Evolutionary conservation across 2,329 filamentous ascomycete genomes (phyloP), one percentile per base, ranked within the genome.

Genomic region (Tolypocladium tropicale): DNA sequence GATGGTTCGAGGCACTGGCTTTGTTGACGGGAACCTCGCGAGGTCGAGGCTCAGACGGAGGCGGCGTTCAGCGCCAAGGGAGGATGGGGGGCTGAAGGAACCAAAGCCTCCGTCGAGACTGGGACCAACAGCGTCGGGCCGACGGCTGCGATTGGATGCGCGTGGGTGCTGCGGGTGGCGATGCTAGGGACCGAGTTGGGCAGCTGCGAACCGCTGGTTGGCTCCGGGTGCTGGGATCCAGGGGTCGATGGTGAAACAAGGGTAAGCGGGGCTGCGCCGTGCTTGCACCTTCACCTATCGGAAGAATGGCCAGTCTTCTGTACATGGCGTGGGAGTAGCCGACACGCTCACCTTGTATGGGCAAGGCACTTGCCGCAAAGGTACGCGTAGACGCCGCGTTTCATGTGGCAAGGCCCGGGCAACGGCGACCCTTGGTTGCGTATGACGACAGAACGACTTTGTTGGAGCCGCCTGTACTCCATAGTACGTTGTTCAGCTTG

Each of bases 181-280:
- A 48, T 30, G 43, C n/a, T 11, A 16, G 18, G 37, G 37, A 21
- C 37, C 2, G 25, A 48, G 43, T 18, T 48, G 23, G 43, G 25
- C 14, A 9, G 41, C 5, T 46, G 41, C 41, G 23, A 18, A 16
- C 14, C 49, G 30, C 32, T 52, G 49, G 33, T 36, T 52, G 49
- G 49, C 4, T 16, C 49, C 4, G 30, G 46, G 10, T 16, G n/a
- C 30, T 30, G 46, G 33, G 53, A 21, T 33, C 6, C n/a, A 32
- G 52, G 53, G 53, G 18, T 6, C n/a, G 36, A 39, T 52, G 21
- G 46, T 55, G 54, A 55, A 55, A 55, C 54, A 25, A 9, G n/a
- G 18, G n/a, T 37, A 55, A 52, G 49, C 54, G 54, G 54, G 54
- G 48, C 23, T 14, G 43, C 23, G 41, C 37, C 16, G 6, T 36